Conservation (phyloP, 768 basidiomycete genomes). For the Termitomyces sp. region DNA sequence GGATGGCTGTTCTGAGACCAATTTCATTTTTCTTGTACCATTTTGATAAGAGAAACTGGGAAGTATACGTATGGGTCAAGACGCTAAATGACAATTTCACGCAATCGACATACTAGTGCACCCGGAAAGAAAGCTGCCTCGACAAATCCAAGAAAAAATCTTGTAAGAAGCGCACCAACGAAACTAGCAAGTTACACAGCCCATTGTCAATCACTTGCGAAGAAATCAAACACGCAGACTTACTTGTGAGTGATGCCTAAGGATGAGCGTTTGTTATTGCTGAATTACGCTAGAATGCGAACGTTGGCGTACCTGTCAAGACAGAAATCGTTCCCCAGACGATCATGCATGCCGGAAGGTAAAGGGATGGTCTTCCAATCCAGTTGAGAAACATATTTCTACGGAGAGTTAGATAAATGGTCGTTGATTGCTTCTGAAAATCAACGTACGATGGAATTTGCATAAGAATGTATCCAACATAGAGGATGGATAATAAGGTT, state of each 20-base stretch:
- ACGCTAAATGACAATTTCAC: slow-evolving; percentile 3
- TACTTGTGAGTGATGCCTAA: slow-evolving; percentile 16
- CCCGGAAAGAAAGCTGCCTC: slow-evolving; percentile 71
- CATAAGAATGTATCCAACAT: slow-evolving; percentile 67
- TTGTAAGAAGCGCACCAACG: slow-evolving; percentile 53
- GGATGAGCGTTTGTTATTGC: not conserved
- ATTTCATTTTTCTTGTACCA: slow-evolving; percentile 75
- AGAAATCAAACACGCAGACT: not conserved
- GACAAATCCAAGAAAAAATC: slow-evolving; percentile 76
- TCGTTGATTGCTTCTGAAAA: not conserved
- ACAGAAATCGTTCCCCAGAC: slow-evolving; percentile 58
- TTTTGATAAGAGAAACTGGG: slow-evolving; percentile 49
- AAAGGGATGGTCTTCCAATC: slow-evolving; percentile 58
- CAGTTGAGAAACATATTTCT: slow-evolving; percentile 69
- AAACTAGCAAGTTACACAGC: slow-evolving; percentile 35
- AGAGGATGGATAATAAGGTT: slow-evolving; percentile 54
- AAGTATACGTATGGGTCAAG: not conserved
- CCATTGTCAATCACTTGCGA: not conserved
- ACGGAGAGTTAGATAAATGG: not conserved
- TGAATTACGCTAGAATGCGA: not conserved
- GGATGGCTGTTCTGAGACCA: slow-evolving; percentile 59
- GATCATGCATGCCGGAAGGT: slow-evolving; percentile 56
- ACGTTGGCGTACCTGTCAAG: slow-evolving; percentile 34
- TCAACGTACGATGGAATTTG: slow-evolving; percentile 60
- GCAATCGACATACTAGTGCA: slow-evolving; percentile 32